These are phyloP conservation scores for Pluteus cervinus DNA, from an alignment of 768 basidiomycete genomes.

Conservation along the genomic window DNA sequence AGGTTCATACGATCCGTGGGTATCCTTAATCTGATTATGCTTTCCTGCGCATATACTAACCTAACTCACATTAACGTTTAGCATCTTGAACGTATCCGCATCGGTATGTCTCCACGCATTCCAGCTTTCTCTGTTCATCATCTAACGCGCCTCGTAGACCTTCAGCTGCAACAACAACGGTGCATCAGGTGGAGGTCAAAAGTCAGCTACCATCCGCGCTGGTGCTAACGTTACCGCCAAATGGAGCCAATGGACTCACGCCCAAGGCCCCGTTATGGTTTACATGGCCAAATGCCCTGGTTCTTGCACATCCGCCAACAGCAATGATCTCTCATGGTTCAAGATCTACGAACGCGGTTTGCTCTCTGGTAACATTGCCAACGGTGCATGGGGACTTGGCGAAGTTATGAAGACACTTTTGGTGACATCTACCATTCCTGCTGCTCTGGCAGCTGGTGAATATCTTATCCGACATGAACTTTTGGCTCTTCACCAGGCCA, in stretches of 20 bases:
- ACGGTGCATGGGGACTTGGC: constrained; percentile 21
- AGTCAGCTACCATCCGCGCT: constrained; percentile 27
- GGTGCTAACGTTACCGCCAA: constrained; percentile 27
- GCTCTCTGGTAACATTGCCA: constrained; percentile 26
- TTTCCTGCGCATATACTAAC: background rate
- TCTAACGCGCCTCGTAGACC: constrained; percentile 9
- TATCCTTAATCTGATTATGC: background rate
- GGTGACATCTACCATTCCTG: constrained; percentile 28
- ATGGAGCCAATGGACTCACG: constrained; percentile 31
- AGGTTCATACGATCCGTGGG: constrained; percentile 30
- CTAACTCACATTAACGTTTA: constrained; percentile 4
- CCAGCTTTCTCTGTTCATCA: too few species aligned
- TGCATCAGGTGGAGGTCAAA: constrained; percentile 21
- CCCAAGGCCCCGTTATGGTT: constrained; percentile 29
- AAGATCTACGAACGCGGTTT: constrained; percentile 29
- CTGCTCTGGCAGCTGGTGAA: constrained; percentile 25
- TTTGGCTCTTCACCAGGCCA: constrained; percentile 31
- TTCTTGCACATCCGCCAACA: constrained; percentile 24
- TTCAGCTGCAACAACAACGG: constrained; percentile 33
- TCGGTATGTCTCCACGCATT: constrained; percentile 11
- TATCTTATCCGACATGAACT: constrained; percentile 34
- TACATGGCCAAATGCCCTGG: constrained; percentile 31
- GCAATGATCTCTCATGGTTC: constrained; percentile 28
- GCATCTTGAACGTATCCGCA: constrained; percentile 20
- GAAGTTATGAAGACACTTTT: constrained; percentile 19